Evolutionary conservation across 495 filamentous ascomycete species (phyloP).

Genomic region (Aspergillus homomorphus): DNA sequence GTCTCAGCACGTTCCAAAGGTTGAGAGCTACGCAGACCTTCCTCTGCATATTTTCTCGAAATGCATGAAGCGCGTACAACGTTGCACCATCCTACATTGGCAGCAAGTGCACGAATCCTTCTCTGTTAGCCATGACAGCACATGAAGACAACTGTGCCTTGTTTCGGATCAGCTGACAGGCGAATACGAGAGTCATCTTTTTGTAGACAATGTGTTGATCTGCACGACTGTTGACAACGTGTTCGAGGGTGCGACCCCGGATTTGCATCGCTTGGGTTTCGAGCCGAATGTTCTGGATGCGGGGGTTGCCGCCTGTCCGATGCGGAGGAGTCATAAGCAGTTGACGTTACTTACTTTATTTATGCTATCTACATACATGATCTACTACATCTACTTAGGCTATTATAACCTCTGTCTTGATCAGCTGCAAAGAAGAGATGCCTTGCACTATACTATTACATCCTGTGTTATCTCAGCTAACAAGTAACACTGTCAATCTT

Average conservation of each 20-base stretch:
- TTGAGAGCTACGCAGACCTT: neutral
- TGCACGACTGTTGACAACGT: neutral
- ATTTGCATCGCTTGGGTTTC: neutral
- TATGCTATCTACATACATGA: no score
- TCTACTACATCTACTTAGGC: no score
- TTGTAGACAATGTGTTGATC: neutral
- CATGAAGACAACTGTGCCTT: neutral
- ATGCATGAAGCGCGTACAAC: neutral
- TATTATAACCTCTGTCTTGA: no score
- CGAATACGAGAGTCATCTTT: neutral
- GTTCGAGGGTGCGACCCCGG: neutral
- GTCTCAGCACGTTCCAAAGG: neutral
- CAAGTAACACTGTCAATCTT: no score
- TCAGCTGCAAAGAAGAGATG: no score
- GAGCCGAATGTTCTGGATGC: neutral
- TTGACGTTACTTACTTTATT: no score
- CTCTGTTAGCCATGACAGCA: neutral
- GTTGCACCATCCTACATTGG: neutral
- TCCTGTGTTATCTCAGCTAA: no score
- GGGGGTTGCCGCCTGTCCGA: neutral
- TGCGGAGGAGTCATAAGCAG: no score
- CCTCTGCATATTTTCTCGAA: neutral
- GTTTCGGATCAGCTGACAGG: neutral
- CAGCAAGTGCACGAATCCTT: no score
- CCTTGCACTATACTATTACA: no score